Evolutionary conservation across 345 rosid species (phyloP).

Genomic region (Lepidium didymum): DNA sequence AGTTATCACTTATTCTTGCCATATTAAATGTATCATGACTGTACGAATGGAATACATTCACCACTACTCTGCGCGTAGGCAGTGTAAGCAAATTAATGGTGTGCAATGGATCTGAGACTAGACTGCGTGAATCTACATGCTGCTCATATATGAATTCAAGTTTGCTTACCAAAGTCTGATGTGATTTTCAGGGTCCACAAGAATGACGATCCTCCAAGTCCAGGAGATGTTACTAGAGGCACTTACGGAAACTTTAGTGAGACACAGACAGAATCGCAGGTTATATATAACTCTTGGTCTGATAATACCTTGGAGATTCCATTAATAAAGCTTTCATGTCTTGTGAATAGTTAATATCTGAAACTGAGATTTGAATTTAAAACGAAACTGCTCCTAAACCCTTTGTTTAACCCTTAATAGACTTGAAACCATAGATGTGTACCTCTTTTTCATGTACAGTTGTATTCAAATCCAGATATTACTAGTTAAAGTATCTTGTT

Average conservation of each 20-base stretch:
- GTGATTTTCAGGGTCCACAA: slow-evolving; percentile 19
- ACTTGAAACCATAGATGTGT: background rate
- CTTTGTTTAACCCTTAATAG: background rate
- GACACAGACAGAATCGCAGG: slow-evolving; percentile 98
- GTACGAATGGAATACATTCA: background rate
- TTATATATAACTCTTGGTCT: slow-evolving; percentile 27
- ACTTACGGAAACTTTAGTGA: slow-evolving; percentile 68
- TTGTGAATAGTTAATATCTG: background rate
- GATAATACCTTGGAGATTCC: background rate
- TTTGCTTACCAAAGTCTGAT: slow-evolving; percentile 6
- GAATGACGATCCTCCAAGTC: slow-evolving; percentile 39
- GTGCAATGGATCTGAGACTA: slow-evolving; percentile 1
- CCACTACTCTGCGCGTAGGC: background rate
- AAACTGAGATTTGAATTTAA: background rate
- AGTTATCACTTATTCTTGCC: background rate
- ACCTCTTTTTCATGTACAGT: no score
- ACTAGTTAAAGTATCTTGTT: no score
- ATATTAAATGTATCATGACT: background rate
- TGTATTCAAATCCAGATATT: no score
- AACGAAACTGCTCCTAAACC: background rate
- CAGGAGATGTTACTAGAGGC: slow-evolving; percentile 32
- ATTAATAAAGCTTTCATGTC: background rate
- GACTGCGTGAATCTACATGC: background rate
- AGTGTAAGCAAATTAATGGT: background rate
- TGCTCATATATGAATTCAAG: background rate